Evolutionary conservation across 345 rosid genomes (phyloP).

Genomic region (Aegle marmelos): DNA sequence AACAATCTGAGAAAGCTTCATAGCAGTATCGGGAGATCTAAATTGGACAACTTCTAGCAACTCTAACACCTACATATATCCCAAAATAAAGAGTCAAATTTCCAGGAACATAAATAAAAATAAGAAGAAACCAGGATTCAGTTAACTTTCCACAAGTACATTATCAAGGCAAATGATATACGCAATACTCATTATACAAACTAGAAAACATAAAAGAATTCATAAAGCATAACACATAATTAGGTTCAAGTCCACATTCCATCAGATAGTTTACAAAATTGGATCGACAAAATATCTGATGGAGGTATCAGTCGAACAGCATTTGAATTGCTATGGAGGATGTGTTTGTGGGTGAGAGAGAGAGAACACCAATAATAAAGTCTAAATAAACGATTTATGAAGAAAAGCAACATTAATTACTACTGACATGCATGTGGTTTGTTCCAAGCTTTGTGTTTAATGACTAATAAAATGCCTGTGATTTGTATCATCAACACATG

Average conservation of each 20-base stretch:
- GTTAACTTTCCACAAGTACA: neutral
- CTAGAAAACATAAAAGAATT: neutral
- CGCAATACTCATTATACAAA: neutral
- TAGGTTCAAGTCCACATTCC: neutral
- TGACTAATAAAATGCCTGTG: neutral
- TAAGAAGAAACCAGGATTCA: constrained; percentile 15
- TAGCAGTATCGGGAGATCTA: constrained; percentile 70
- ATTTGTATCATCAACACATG: neutral
- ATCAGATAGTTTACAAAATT: neutral
- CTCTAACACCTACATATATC: constrained; percentile 61
- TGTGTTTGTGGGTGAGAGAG: neutral
- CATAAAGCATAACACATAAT: neutral
- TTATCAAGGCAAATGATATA: constrained; percentile 6
- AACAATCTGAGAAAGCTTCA: constrained; percentile 65
- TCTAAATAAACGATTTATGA: neutral
- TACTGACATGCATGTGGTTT: neutral
- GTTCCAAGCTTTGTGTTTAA: too few relatives aligned
- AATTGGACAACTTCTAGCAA: constrained; percentile 87
- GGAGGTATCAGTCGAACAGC: neutral
- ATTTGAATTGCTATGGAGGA: neutral
- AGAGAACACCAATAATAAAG: neutral
- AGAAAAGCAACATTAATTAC: neutral
- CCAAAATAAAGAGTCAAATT: constrained; percentile 12
- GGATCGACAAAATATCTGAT: neutral
- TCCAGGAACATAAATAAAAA: neutral